Evolutionary conservation across 192 early-diverging fungal species (phyloP), one percentile per base, ranked within the genome.

Genomic region (Backusella sp.): DNA sequence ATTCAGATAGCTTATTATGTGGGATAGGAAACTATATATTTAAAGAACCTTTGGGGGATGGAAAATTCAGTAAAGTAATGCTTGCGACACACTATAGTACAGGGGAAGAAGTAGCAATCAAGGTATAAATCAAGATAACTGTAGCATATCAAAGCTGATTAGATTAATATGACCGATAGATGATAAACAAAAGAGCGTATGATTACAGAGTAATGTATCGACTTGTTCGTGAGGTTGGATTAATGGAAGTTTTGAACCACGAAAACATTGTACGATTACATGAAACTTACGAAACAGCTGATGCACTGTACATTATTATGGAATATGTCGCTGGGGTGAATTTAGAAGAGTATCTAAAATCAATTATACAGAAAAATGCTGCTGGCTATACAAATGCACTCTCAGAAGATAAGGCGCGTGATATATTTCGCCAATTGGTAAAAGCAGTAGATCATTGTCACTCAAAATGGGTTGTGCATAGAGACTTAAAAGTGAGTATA

Each of bases 201-300:
- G 84, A 85, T 69, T 42, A 82, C 8, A 76, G 86, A 36, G 84
- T 88, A 15, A 76, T 88, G 53, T 77, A 80, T 26, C 86, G 96
- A 21, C 86, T 96, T 39, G 90, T 94, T 66, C 91, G 96, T 30
- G 93, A 94, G 73, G 88, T 92, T 67, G 84, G 83, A 66, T 87
- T 96, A 53, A 88, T 98, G 75, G 94, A 96, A 76, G 86, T 96
- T 23, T 89, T 98, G 6, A 86, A 95, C 66, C 96, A 98, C 75
- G 92, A 93, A 46, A 92, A 97, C 77, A 94, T 98, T 84, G 93
- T 97, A 68, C 89, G 90, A 73, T 84, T 97, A 23, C 89, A 94
- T 72, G 95, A 97, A 68, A 91, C 94, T 12, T 86, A 90, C 52
- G 93, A 96, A 78, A 93, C 92, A 6, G 82, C 89, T 39, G 91